Evolutionary conservation across 371 early-diverging fungal genomes (phyloP).

Genomic region (Actinomortierella wolfii): DNA sequence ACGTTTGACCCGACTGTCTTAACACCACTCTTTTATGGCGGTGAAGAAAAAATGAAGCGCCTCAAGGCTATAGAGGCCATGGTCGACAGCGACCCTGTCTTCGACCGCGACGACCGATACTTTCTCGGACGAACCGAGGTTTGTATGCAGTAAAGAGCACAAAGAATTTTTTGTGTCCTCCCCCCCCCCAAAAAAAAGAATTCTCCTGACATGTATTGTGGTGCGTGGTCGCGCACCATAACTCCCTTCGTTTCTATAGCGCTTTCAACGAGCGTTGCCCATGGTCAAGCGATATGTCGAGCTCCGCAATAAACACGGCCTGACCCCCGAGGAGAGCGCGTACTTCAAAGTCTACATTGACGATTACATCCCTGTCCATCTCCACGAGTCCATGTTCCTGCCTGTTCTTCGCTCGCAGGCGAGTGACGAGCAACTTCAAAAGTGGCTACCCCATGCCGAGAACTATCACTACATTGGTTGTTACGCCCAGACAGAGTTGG

Average conservation of each 20-base stretch:
- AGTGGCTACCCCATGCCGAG: constrained; percentile 60
- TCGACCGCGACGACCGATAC: constrained; percentile 47
- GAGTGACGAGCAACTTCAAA: constrained; percentile 61
- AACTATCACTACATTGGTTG: constrained; percentile 68
- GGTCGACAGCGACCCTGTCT: constrained; percentile 47
- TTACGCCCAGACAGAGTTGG: constrained; percentile 51
- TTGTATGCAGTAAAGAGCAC: neutral
- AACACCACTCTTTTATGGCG: constrained; percentile 44
- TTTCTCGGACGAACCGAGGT: constrained; percentile 51
- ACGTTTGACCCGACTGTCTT: constrained; percentile 51
- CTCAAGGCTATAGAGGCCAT: constrained; percentile 35
- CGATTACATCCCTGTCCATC: constrained; percentile 49
- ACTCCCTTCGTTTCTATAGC: constrained; percentile 10
- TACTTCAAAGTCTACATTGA: constrained; percentile 49
- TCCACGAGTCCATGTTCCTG: constrained; percentile 61
- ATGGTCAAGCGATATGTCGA: constrained; percentile 51
- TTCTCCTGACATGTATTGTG: no score
- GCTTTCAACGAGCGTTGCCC: constrained; percentile 48
- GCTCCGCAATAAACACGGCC: constrained; percentile 45
- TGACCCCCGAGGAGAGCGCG: constrained; percentile 43
- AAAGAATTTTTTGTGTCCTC: neutral
- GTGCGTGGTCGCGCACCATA: no score
- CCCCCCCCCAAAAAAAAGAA: neutral
- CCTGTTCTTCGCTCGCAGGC: constrained; percentile 64
- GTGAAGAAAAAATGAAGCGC: constrained; percentile 22